phyloP scores from a whole-genome alignment of 179 eudicot genomes.

The Camellia oleifera region DNA sequence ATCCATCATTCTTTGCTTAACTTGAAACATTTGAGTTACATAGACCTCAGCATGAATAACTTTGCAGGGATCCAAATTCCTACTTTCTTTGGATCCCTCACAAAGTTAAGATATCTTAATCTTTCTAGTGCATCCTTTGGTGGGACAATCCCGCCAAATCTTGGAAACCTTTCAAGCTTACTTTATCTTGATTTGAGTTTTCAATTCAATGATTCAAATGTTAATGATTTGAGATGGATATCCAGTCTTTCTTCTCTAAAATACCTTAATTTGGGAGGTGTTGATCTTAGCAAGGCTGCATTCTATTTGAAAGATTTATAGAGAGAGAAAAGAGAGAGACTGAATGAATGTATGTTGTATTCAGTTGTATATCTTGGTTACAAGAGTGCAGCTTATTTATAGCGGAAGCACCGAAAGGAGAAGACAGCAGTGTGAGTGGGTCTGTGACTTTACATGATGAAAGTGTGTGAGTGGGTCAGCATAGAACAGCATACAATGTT shows the following conservation, averaged over 20 bases:
- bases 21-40: constrained; percentile 12
- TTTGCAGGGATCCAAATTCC: constrained; percentile 17
- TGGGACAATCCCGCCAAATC: constrained; percentile 21
- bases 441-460: no score
- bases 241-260: constrained; percentile 10
- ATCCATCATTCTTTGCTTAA: constrained; percentile 8
- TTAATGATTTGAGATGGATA: constrained; percentile 18
- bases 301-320: no score
- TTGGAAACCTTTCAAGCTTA: constrained; percentile 21
- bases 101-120: constrained; percentile 25
- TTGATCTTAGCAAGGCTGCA: constrained; percentile 1
- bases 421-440: no score
- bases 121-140: constrained; percentile 20
- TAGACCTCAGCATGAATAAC: constrained; percentile 19
- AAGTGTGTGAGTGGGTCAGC: no score
- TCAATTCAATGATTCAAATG: neutral
- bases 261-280: constrained; percentile 16
- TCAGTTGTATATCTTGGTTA: no score
- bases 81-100: constrained; percentile 21
- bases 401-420: no score
- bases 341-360: no score
- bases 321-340: no score
- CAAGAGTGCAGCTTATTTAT: no score
- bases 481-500: no score
- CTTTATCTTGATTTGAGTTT: constrained; percentile 14